phyloP scores from a whole-genome alignment of 371 early-diverging fungal genomes.

The Fennellomyces sp. region DNA sequence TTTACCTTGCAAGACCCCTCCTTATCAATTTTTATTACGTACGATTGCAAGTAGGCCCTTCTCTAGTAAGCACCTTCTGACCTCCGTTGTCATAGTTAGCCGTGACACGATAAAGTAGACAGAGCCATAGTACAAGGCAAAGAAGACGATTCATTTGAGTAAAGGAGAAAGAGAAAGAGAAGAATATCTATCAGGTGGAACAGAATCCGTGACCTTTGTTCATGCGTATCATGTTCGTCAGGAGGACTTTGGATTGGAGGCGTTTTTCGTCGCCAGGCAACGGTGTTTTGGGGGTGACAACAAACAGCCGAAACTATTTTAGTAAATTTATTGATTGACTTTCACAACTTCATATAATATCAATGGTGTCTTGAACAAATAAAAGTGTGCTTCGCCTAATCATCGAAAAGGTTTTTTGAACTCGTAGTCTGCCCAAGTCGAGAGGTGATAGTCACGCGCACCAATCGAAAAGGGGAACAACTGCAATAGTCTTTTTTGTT shows the following conservation, averaged over 20 bases:
- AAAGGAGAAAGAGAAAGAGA: not conserved
- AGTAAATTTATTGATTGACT: too few relatives aligned
- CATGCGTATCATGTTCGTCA: not conserved
- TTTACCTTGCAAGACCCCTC: not conserved
- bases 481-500: too few relatives aligned
- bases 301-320: not conserved
- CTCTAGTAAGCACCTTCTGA: slow-evolving; percentile 2
- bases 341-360: too few relatives aligned
- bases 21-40: not conserved
- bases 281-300: too few relatives aligned
- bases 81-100: not conserved
- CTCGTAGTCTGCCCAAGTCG: not conserved
- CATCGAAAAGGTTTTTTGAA: not conserved
- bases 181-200: not conserved
- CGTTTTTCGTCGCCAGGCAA: not conserved
- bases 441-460: too few relatives aligned
- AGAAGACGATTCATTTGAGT: not conserved
- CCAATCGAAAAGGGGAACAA: slow-evolving; percentile 2
- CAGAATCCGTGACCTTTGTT: slow-evolving; percentile 2
- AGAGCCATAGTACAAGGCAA: not conserved
- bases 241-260: not conserved
- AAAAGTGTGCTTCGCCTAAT: not conserved
- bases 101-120: not conserved
- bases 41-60: slow-evolving; percentile 9
- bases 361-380: not conserved